Base-by-base conservation (phyloP, 306 rosid species). In the Astragalus glycyphyllos region DNA sequence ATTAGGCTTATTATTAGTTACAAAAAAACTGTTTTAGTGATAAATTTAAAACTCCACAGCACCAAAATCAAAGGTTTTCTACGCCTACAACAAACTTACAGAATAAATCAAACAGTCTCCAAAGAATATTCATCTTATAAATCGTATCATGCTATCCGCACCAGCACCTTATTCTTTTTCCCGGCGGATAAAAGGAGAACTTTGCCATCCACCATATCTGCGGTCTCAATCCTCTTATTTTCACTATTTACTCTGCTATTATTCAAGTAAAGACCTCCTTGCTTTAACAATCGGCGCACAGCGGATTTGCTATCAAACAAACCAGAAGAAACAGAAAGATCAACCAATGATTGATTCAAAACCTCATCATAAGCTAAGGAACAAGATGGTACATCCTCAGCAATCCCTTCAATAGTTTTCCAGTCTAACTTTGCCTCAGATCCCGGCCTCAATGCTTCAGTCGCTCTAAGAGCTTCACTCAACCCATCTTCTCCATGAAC, bases 231-330 rank as follows among this genome's bases (percentile, higher is more conserved):
- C 65, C 74, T 89, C 84, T 83, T 85, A 65, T 69, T 74, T 74
- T 94, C 98, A 58, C 82, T 72, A 56, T 90, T 86, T 73, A 94
- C 91, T 84, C 89, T 87, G 20, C 56, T 74, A 66, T 94, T 90
- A 83, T 94, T 94, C 86, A 94, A 83, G 86, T 94, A 94, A 41
- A 94, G 67, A 6, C 98, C 98, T 34, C 98, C 97, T 82, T 94
- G 98, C 83, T 90, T 94, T 81, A 94, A 77, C 87, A 94, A 51
- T 3, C 96, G 85, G 6, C 96, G 90, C 0, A 87, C 98, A 68
- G 96, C 96, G 0, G 98, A 90, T 73, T 90, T 94, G 74, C 97
- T 94, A 34, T 82, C 86, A 8, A 92, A 75, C 86, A 94, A 86
- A 80, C 98, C 97, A 41, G 98, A 73, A 8, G 87, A 83, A 35